phyloP scores from a whole-genome alignment of 352 stramenopile species.

The Globisporangium barbulae region DNA sequence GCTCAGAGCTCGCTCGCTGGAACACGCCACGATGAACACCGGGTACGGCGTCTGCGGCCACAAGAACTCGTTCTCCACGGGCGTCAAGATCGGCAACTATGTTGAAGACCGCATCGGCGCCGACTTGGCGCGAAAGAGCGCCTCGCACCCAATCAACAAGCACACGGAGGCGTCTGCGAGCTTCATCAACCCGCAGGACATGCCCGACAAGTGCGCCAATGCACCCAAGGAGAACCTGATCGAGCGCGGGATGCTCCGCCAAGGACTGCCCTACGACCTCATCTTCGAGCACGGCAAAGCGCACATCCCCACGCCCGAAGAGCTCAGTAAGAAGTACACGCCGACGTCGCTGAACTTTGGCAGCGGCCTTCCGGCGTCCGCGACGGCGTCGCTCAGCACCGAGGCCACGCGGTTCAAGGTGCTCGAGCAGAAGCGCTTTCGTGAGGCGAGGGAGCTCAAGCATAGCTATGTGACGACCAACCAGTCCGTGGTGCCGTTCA shows the following conservation, averaged over 20 bases:
- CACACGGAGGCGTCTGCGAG: slow-evolving; percentile 48
- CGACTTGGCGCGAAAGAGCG: slow-evolving; percentile 36
- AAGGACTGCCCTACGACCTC: slow-evolving; percentile 65
- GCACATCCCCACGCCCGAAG: slow-evolving; percentile 34
- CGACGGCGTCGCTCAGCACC: slow-evolving; percentile 23
- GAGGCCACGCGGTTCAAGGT: slow-evolving; percentile 31
- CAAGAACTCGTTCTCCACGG: slow-evolving; percentile 79
- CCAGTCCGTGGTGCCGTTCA: slow-evolving; percentile 43
- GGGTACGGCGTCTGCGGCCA: slow-evolving; percentile 78
- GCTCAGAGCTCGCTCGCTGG: neutral
- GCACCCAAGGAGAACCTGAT: slow-evolving; percentile 47
- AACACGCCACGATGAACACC: slow-evolving; percentile 28
- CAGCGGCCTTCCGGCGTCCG: slow-evolving; percentile 19
- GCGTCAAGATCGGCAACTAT: slow-evolving; percentile 81
- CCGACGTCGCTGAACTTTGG: slow-evolving; percentile 56
- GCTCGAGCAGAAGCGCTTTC: slow-evolving; percentile 38
- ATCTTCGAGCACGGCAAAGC: slow-evolving; percentile 66
- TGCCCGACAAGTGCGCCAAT: slow-evolving; percentile 51
- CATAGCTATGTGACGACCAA: slow-evolving; percentile 56
- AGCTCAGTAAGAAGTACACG: slow-evolving; percentile 56
- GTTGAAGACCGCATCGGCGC: slow-evolving; percentile 75
- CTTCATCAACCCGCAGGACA: slow-evolving; percentile 49
- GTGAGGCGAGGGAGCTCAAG: slow-evolving; percentile 35
- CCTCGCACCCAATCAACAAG: slow-evolving; percentile 36
- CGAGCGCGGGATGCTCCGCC: slow-evolving; percentile 45